Base-by-base conservation (phyloP, 495 filamentous ascomycete genomes). In the Neurospora cerealis region DNA sequence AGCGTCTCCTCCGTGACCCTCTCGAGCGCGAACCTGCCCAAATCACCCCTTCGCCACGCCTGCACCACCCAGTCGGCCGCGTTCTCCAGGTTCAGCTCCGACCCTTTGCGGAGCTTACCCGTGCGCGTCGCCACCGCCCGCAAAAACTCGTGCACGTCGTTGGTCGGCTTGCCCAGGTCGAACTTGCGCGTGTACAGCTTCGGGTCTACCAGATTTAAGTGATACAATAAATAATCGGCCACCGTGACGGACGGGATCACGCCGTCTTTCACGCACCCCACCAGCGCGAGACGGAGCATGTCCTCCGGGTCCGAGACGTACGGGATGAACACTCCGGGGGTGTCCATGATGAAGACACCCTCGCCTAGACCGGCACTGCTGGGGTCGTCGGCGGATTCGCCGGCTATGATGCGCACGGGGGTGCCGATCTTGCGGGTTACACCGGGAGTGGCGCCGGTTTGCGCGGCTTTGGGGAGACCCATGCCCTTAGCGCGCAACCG, bases 271-370 rank as follows among this genome's bases (percentile, higher is more conserved):
- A 98, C 93, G 81, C 91, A 93, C 5, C 95, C 96, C 66, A 93
- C 94, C 0, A 98, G 87, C 8, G 95, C 90, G 24, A 99, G 86
- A 81, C 96, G 97, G 40, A 99, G 84, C 96, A 99, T 99, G 36
- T 91, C 88, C 79, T 95, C 92, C 5, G 90, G 86, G 80, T 94
- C 87, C 0, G 91, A 86, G 42, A 98, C 92, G 81, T 96, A 97
- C 0, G 96, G 96, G 72, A 98, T 86, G 81, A 98, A 98, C 3
- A 99, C 94, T 38, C 96, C 95, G 0, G 87, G 87, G 2, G 87
- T 87, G 76, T 89, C 87, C 37, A 86, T 74, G n/a, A 89, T 75
- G 72, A 85, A 85, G 42, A 88, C 84, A 24, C 83, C 83, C 40
- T 81, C 85, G 21, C 78, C 78, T 44, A 88, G 76, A 10, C 83